Base-by-base conservation (phyloP, 805 yeast species). In the Schizosaccharomyces japonicus region DNA sequence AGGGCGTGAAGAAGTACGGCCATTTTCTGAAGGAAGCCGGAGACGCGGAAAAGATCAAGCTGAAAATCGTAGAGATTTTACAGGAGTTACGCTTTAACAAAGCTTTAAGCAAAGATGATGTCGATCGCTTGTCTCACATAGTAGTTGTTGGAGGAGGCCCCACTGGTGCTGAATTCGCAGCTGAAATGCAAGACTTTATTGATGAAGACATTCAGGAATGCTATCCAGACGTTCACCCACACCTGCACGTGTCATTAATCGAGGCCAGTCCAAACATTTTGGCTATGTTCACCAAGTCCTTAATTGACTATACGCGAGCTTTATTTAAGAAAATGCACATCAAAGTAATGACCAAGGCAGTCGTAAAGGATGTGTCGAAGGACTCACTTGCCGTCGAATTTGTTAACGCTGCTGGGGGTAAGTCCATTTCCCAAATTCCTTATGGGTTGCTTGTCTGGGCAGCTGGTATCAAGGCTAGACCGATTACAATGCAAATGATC, bases 1-100 rank as follows among this genome's bases (percentile, higher is more conserved):
- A 94, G 46, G 95, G 96, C 63, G 94, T 85, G 51, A 56, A 57
- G 52, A 93, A 85, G 64, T 67, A 82, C 62, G 90, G 94, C 19
- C 73, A 81, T 47, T 85, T 79, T 69, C 69, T 85, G 62, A 85
- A 85, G 67, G 95, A 87, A 66, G 76, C 84, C 52, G 71, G 78
- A 55, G 95, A 85, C 65, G 80, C 95, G 42, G 77, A 78, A 58
- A 75, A 77, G 60, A 80, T 87, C 58, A 74, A 95, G 64, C 71
- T 70, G 59, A 75, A 79, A 55, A 70, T 85, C 52, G 80, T 84
- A 78, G 82, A 81, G 60, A 73, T 80, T 56, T 76, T 85, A 57
- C 95, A 87, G 67, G 79, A 83, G 52, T 94, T 95, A 5, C 31
- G 33, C 39, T 75, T 80, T 55, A 67, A 78, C 53, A 71, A 84